A percentile compares a stretch with the other conserved stretches of the same genome.
Evolutionary conservation across 495 filamentous ascomycete genomes (phyloP).

Genomic region (Lasiosphaeriaceae sp.): DNA sequence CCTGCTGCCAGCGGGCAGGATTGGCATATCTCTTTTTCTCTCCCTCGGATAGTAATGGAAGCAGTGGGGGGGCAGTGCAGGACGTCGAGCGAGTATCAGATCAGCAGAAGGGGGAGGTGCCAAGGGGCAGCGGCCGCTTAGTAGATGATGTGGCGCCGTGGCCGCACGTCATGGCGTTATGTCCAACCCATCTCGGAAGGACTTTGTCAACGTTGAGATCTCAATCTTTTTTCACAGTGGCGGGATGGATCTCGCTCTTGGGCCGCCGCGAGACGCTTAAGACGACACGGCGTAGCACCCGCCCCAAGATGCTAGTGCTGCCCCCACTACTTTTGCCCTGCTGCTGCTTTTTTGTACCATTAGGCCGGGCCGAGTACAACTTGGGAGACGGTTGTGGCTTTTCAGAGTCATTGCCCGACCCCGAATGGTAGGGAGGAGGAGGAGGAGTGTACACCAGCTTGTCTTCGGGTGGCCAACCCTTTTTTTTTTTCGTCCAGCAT

Average conservation of each 20-base stretch:
- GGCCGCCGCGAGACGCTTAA: neutral
- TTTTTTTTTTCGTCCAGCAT: neutral
- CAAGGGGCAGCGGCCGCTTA: slow-evolving; percentile 4
- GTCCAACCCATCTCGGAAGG: slow-evolving; percentile 2
- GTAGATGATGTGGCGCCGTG: slow-evolving; percentile 1
- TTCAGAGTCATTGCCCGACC: neutral
- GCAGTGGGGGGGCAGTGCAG: neutral
- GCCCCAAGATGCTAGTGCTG: slow-evolving; percentile 1
- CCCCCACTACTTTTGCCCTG: slow-evolving; percentile 1
- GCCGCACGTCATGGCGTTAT: slow-evolving; percentile 9
- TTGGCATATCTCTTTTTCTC: too few species aligned
- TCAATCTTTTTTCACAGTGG: neutral
- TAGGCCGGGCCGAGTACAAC: neutral
- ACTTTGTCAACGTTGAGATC: neutral
- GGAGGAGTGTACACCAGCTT: neutral
- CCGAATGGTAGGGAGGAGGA: slow-evolving; percentile 7
- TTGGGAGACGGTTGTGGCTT: too few species aligned
- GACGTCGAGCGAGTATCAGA: slow-evolving; percentile 1
- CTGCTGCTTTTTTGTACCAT: neutral
- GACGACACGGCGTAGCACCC: slow-evolving; percentile 5
- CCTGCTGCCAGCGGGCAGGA: slow-evolving; percentile 7
- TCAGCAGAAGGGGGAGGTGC: neutral
- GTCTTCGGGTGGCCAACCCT: neutral
- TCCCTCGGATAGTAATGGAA: neutral
- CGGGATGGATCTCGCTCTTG: neutral